Base-by-base conservation (phyloP, 1,284 basidiomycete species). In the Omphalotus olearius region DNA sequence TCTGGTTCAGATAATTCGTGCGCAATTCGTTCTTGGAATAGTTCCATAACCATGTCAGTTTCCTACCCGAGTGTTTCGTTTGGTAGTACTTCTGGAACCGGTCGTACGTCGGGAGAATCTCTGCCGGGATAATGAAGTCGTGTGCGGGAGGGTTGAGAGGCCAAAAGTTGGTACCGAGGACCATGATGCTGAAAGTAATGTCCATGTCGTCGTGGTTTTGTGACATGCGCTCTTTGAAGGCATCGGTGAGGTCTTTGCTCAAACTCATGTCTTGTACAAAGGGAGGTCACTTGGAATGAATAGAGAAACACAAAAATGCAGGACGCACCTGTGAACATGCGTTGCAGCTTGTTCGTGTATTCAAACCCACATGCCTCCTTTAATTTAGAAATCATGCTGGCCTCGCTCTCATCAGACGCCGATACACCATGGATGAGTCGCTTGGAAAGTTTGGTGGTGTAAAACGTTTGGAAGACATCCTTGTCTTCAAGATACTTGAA, bases 401-500 rank as follows among this genome's bases (percentile, higher is more conserved):
- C 90, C 68, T 99, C 97, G 18, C 88, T 89, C 71, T 99, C 97
- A 63, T 98, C 96, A 4, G 95, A 98, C 3, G 94, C 93, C 17
- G 94, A 98, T 17, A 91, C 83, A 33, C 85, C 86, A 61, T 93
- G 88, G 59, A 99, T 95, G 33, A 99, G 83, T 59, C 97, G 93
- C 65, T 92, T 92, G 44, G 94, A 95, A 20, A 99, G 76, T 73
- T 96, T 97, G 62, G 93, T 98, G 43, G 92, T 91, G 75, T 99
- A 99, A 79, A 98, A 99, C 41, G 92, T 94, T 67, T 98, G 96
- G 86, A 99, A 99, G 11, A 99, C 94, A 64, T 99, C 97, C 77
- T 98, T 98, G 75, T 99, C 97, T 68, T 98, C 94, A 60, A 99
- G 88, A 68, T 98, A 99, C 70, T 98, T 98, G 87, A 99, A 99